Percentiles rank a stretch among this genome's conserved stretches.
Conservation (phyloP, 805 yeast species). For the Nakazawaea anatomiae region DNA sequence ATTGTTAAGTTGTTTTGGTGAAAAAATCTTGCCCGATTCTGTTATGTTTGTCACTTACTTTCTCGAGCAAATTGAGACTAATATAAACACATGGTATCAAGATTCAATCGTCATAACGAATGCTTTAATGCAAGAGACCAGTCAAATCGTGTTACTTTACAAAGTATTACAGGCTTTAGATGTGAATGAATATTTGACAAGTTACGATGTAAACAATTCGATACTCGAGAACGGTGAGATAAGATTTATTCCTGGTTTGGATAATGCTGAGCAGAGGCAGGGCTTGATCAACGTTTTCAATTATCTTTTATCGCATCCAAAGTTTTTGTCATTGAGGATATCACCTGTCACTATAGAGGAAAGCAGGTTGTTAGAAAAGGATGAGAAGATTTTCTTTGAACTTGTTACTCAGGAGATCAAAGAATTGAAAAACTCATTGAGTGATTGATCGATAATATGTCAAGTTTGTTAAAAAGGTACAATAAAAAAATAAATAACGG, state of each 20-base stretch:
- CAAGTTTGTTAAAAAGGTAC: too few species aligned
- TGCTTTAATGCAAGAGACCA: slow-evolving; percentile 53
- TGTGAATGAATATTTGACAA: slow-evolving; percentile 39
- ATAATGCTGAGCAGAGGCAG: slow-evolving; percentile 50
- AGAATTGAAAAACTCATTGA: slow-evolving; percentile 41
- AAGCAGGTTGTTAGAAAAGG: slow-evolving; percentile 50
- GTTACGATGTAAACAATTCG: slow-evolving; percentile 6
- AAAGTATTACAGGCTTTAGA: slow-evolving; percentile 50
- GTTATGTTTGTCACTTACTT: slow-evolving; percentile 59
- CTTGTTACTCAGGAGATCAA: slow-evolving; percentile 43
- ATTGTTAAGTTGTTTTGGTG: slow-evolving; percentile 58
- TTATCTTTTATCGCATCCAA: slow-evolving; percentile 81
- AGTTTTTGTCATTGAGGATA: slow-evolving; percentile 66
- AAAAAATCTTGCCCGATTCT: slow-evolving; percentile 56
- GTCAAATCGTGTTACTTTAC: slow-evolving; percentile 61
- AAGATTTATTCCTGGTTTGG: slow-evolving; percentile 51
- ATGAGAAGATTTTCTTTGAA: slow-evolving; percentile 36
- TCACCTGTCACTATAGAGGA: slow-evolving; percentile 62
- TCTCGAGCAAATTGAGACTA: slow-evolving; percentile 55
- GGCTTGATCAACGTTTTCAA: slow-evolving; percentile 56
- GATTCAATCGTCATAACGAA: slow-evolving; percentile 44
- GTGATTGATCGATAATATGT: slow-evolving; percentile 6
- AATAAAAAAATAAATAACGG: too few species aligned
- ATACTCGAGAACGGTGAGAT: slow-evolving; percentile 14
- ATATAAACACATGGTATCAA: slow-evolving; percentile 65